These are phyloP conservation scores for Aurantiochytrium sp. DNA, from an alignment of 108 stramenopile species.

Conservation along the genomic window DNA sequence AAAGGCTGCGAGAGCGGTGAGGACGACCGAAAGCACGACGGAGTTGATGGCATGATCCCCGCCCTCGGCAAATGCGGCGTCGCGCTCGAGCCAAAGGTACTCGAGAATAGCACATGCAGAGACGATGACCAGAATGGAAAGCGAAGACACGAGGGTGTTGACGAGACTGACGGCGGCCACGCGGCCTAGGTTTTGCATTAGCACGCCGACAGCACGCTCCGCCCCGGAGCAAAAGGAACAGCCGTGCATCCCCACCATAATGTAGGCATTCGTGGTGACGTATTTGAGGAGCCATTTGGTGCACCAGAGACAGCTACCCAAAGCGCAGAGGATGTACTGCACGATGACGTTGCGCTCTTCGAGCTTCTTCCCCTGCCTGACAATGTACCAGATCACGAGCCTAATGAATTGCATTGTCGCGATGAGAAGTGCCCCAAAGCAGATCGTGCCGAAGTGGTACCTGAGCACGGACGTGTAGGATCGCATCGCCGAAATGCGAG, in stretches of 20 bases:
- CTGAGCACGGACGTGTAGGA: background rate
- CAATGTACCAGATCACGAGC: background rate
- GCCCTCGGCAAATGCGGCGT: background rate
- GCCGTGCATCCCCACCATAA: slow-evolving; percentile 9
- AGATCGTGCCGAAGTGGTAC: background rate
- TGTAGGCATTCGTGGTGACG: slow-evolving; percentile 13
- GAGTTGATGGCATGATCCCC: background rate
- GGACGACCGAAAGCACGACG: background rate
- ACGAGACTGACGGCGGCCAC: background rate
- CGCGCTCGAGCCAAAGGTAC: background rate
- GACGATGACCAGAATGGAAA: background rate
- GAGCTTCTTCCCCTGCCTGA: background rate
- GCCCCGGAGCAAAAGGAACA: background rate
- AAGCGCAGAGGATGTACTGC: background rate
- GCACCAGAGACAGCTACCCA: background rate
- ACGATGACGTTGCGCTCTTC: background rate
- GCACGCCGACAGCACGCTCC: background rate
- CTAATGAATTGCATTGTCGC: background rate
- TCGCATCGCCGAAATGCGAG: background rate
- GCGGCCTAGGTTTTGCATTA: background rate
- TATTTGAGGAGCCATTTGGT: background rate
- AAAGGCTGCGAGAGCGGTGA: background rate
- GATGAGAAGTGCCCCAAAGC: background rate
- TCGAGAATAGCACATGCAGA: background rate
- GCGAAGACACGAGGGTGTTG: background rate